Evolutionary conservation across 2,329 filamentous ascomycete species (phyloP).

Genomic region (Stromatinia cepivora): DNA sequence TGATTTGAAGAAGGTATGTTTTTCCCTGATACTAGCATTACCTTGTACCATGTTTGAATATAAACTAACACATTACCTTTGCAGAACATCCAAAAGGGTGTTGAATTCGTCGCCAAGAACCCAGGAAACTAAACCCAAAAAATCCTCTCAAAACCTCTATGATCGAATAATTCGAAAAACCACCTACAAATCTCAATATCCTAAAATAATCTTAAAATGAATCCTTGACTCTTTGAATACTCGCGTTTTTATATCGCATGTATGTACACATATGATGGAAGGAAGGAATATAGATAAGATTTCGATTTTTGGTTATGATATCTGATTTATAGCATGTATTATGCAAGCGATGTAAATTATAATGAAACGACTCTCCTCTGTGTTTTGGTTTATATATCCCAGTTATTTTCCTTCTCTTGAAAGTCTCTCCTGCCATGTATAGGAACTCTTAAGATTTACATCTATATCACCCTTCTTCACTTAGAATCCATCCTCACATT

Average conservation of each 20-base stretch:
- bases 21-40: not conserved
- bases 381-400: not conserved
- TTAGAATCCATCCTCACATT: not conserved
- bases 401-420: not conserved
- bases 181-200: not conserved
- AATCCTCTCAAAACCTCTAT: not conserved
- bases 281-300: conserved; percentile 16
- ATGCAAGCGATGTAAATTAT: conserved; percentile 15
- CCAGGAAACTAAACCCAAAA: conserved; percentile 27
- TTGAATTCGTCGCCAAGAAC: conserved; percentile 63
- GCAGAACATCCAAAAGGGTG: conserved; percentile 92
- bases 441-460: not conserved
- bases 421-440: not conserved
- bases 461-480: not conserved
- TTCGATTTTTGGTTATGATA: conserved; percentile 1
- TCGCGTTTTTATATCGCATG: conserved; percentile 3
- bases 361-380: conserved; percentile 22
- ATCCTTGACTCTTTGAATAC: not conserved
- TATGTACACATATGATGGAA: conserved; percentile 6
- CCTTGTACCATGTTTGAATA: conserved; percentile 70
- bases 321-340: conserved; percentile 16
- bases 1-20: conserved; percentile 69
- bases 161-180: conserved; percentile 2
- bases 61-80: conserved; percentile 94
- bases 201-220: conserved; percentile 5